A percentile compares a stretch with the other conserved stretches of the same genome.
Evolutionary conservation across 371 early-diverging fungal genomes (phyloP).

Genomic region (Mucor sp.): DNA sequence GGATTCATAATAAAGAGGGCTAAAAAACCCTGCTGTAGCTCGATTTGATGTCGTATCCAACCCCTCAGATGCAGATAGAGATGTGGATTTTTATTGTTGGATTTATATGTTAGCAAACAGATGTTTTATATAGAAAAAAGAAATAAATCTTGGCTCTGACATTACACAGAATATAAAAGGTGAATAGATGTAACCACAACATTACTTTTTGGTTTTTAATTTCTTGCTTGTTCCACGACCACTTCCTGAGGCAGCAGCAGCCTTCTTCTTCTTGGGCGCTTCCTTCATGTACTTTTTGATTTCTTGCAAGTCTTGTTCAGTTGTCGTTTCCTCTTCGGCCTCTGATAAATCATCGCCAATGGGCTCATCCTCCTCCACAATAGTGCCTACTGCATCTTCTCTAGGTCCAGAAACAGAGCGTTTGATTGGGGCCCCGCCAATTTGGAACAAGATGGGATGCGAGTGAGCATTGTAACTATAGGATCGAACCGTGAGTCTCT

Average conservation of each 20-base stretch:
- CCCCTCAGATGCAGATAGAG: too few relatives aligned
- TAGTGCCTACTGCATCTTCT: constrained; percentile 67
- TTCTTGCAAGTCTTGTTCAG: constrained; percentile 6
- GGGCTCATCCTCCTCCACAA: constrained; percentile 68
- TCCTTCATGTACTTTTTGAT: constrained; percentile 19
- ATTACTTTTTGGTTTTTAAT: background rate
- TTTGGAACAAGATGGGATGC: constrained; percentile 76
- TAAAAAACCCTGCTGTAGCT: too few relatives aligned
- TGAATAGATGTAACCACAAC: background rate
- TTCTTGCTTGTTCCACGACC: background rate
- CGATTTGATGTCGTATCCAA: too few relatives aligned
- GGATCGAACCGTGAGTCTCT: background rate
- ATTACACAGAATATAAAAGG: background rate
- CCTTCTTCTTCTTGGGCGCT: constrained; percentile 12
- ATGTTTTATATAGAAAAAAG: too few relatives aligned
- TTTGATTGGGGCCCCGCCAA: constrained; percentile 41
- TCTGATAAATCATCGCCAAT: constrained; percentile 55
- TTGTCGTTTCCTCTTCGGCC: constrained; percentile 5
- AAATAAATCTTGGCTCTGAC: background rate
- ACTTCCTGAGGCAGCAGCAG: background rate
- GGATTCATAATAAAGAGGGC: too few relatives aligned
- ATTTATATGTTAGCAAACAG: too few relatives aligned
- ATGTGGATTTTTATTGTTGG: too few relatives aligned
- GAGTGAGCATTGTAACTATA: constrained; percentile 73
- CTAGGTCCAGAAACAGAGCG: constrained; percentile 38